Evolutionary conservation across 345 rosid species (phyloP).

Genomic region (Trapa incisa): DNA sequence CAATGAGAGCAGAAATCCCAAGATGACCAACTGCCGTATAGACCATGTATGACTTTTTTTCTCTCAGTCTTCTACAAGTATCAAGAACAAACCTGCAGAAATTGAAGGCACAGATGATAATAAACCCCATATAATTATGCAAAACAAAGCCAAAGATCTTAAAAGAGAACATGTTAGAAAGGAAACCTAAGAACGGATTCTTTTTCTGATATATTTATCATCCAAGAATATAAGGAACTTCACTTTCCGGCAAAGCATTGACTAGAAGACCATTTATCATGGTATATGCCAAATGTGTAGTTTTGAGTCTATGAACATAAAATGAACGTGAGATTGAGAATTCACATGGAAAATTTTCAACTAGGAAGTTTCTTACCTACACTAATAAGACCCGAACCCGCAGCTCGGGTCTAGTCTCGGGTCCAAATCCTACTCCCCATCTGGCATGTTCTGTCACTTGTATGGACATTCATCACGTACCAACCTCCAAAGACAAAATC

Average conservation of each 20-base stretch:
- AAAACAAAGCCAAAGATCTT: background rate
- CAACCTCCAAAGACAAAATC: no score
- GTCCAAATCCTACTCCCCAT: no score
- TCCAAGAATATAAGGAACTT: background rate
- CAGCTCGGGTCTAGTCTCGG: no score
- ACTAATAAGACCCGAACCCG: background rate
- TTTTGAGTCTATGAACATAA: background rate
- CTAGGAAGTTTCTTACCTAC: background rate
- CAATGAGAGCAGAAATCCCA: constrained; percentile 61
- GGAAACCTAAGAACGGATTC: background rate
- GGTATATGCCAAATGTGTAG: background rate
- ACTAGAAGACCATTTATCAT: background rate
- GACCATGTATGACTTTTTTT: constrained; percentile 87
- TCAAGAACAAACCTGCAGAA: constrained; percentile 21
- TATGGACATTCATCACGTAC: no score
- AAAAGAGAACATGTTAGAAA: background rate
- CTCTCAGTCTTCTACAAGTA: constrained; percentile 67
- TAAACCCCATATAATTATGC: background rate
- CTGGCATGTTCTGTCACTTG: no score
- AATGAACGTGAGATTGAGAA: background rate
- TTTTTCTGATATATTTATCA: background rate
- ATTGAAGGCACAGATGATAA: background rate
- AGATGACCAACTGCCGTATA: constrained; percentile 81
- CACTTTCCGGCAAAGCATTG: background rate
- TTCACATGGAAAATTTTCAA: background rate